A percentile compares a stretch with the other conserved stretches of the same genome.
phyloP scores from a whole-genome alignment of 352 stramenopile species.

The Phytopythium sindhum region DNA sequence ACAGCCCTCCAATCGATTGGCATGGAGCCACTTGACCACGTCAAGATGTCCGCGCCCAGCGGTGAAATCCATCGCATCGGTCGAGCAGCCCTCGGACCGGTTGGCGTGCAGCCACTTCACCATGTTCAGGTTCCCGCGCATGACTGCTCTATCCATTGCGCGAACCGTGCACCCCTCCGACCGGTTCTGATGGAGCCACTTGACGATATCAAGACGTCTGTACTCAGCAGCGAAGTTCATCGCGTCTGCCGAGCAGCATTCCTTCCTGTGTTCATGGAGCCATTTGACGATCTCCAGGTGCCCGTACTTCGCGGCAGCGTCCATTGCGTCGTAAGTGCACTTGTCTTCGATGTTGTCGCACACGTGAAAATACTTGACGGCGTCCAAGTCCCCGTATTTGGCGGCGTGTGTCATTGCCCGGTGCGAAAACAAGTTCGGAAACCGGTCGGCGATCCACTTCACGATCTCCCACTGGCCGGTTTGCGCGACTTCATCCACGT shows the following conservation, averaged over 20 bases:
- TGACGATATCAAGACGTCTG: not conserved
- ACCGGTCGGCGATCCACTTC: not conserved
- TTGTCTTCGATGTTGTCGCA: not conserved
- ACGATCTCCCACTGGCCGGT: not conserved
- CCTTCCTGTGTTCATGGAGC: conserved; percentile 25
- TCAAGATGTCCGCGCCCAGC: conserved; percentile 20
- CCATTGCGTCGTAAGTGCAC: conserved; percentile 26
- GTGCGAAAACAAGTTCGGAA: not conserved
- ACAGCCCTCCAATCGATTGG: conserved; percentile 20
- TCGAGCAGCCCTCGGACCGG: conserved; percentile 18
- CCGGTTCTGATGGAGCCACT: not conserved
- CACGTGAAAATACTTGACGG: conserved; percentile 25
- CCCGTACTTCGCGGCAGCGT: conserved; percentile 15
- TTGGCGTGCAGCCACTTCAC: conserved; percentile 24
- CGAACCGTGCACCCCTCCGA: not conserved
- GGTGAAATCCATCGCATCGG: conserved; percentile 27
- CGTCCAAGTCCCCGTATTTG: conserved; percentile 24
- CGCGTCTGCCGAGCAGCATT: conserved; percentile 24
- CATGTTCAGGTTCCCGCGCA: conserved; percentile 19
- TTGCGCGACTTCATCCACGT: too few species aligned
- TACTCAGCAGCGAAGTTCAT: conserved; percentile 25
- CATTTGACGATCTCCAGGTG: conserved; percentile 29
- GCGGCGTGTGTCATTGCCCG: conserved; percentile 27
- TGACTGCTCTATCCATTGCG: conserved; percentile 24
- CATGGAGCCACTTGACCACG: conserved; percentile 25